Evolutionary conservation across 192 early-diverging fungal genomes (phyloP).

Genomic region (Gryganskiella cystojenkinii): DNA sequence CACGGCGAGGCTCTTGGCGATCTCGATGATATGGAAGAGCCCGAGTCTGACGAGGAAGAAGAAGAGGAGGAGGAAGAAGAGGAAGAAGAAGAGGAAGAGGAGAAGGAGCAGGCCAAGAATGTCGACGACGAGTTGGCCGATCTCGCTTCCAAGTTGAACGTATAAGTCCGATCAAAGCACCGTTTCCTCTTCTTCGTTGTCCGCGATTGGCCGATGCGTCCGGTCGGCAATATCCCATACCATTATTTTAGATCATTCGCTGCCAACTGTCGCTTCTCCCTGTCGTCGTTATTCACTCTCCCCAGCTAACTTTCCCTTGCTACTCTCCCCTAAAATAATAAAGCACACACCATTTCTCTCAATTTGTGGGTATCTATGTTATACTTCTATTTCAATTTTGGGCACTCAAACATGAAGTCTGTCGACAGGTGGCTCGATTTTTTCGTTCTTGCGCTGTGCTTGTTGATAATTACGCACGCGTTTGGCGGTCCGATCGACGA

Average conservation of each 20-base stretch:
- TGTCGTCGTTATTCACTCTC: too few relatives aligned
- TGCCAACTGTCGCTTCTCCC: too few relatives aligned
- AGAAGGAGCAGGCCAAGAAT: conserved; percentile 56
- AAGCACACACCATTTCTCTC: neutral
- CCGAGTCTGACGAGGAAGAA: conserved; percentile 77
- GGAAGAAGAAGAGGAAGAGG: conserved; percentile 51
- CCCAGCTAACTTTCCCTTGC: too few relatives aligned
- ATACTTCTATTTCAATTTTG: too few relatives aligned
- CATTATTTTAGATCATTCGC: neutral
- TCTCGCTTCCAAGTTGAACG: conserved; percentile 36
- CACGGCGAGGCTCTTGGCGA: conserved; percentile 88
- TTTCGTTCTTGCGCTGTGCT: conserved; percentile 33
- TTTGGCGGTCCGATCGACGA: conserved; percentile 44
- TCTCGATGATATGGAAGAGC: conserved; percentile 95
- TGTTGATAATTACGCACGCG: conserved; percentile 31
- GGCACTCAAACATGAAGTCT: neutral
- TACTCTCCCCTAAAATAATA: too few relatives aligned
- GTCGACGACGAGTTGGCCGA: conserved; percentile 35
- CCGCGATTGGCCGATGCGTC: neutral
- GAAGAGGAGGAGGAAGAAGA: conserved; percentile 66
- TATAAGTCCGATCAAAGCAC: conserved; percentile 6
- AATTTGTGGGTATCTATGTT: neutral
- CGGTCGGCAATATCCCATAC: too few relatives aligned
- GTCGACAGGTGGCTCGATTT: conserved; percentile 1
- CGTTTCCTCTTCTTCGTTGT: neutral